phyloP scores from a whole-genome alignment of 176 grass and related monocot genomes.

The Ampelocalamus luodianensis region DNA sequence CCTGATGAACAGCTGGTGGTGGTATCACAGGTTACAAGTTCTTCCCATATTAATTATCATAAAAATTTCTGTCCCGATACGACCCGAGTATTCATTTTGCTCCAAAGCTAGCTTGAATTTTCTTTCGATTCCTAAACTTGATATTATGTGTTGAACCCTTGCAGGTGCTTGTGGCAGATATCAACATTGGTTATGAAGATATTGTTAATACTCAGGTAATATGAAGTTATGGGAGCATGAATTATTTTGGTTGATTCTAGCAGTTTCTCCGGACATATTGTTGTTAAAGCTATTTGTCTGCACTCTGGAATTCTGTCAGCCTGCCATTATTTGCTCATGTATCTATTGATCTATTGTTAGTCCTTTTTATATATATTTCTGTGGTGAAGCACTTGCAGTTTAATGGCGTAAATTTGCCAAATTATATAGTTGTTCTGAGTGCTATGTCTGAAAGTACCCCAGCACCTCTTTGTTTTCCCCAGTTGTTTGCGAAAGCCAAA shows the following conservation, averaged over 20 bases:
- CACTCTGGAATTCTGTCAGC: background rate
- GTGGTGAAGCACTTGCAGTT: conserved; percentile 8
- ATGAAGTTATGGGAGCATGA: conserved; percentile 20
- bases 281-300: background rate
- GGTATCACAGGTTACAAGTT: conserved; percentile 78
- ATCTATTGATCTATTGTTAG: background rate
- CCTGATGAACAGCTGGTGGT: conserved; percentile 91
- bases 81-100: background rate
- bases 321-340: background rate
- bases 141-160: conserved; percentile 12
- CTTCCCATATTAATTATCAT: conserved; percentile 28
- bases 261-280: conserved; percentile 13
- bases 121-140: background rate
- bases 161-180: conserved; percentile 94
- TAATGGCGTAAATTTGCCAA: conserved; percentile 13
- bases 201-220: conserved; percentile 96
- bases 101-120: background rate
- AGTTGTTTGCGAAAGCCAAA: conserved; percentile 11
- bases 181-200: conserved; percentile 97
- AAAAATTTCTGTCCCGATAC: background rate
- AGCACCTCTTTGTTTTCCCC: background rate
- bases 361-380: conserved; percentile 9
- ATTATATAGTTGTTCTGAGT: background rate
- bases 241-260: conserved; percentile 5
- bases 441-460: background rate